A percentile compares a stretch with the other conserved stretches of the same genome.
These are phyloP conservation scores for Tolypocladium endophyticum DNA, from an alignment of 2,329 filamentous ascomycete species.

Conservation along the genomic window DNA sequence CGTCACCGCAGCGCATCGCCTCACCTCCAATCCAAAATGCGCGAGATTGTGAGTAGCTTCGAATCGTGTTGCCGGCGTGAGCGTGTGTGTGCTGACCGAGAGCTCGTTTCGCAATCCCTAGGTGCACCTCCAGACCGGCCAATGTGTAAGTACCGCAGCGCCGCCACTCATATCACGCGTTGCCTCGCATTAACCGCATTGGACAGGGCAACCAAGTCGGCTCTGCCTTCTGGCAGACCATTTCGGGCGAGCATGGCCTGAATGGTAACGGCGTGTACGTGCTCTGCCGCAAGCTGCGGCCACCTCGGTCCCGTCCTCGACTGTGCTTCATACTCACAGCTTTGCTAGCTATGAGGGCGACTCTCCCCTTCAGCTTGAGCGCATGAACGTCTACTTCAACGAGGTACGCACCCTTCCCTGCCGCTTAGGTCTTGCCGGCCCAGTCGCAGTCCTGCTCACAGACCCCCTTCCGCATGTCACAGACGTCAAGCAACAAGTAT, in stretches of 20 bases:
- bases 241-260: slow-evolving; percentile 88
- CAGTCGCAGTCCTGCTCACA: slow-evolving; percentile 10
- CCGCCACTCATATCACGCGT: background rate
- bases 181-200: slow-evolving; percentile 21
- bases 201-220: slow-evolving; percentile 98
- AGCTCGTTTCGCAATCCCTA: slow-evolving; percentile 44
- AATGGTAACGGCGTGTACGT: slow-evolving; percentile 83
- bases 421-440: background rate
- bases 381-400: slow-evolving; percentile 99
- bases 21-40: background rate
- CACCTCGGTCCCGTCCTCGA: background rate
- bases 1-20: background rate
- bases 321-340: background rate
- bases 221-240: slow-evolving; percentile 97
- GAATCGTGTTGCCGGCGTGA: background rate
- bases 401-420: slow-evolving; percentile 28
- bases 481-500: slow-evolving; percentile 98
- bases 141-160: slow-evolving; percentile 62
- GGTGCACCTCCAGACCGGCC: slow-evolving; percentile 99
- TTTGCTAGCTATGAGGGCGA: slow-evolving; percentile 62
- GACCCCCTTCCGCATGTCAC: no score
- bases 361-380: slow-evolving; percentile 97
- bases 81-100: slow-evolving; percentile 37
- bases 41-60: background rate
- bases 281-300: background rate